Evolutionary conservation across 148 eudicot genomes (phyloP), one percentile per base, ranked within the genome.

Genomic region (Amaranthus palmeri): DNA sequence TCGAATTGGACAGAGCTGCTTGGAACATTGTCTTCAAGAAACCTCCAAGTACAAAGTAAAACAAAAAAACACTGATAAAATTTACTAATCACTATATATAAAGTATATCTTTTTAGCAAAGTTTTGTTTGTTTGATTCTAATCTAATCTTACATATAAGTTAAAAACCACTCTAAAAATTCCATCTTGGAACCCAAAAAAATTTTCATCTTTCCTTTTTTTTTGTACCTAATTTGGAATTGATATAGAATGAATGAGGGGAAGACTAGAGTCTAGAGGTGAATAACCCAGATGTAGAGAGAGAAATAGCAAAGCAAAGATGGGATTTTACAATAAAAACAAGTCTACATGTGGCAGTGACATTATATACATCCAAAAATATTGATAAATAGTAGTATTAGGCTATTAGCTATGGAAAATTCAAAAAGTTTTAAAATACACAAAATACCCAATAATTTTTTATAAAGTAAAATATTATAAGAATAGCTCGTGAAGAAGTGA

Each of bases 1-100:
- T 82, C 62, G 96, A 88, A 81, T 83, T 88, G 62, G 86, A 78
- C 80, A 86, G 83, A 53, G 78, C 70, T 73, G 84, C 73, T 82
- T 78, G 84, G 81, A 88, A 91, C 93, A 91, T 83, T 71, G 67
- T 71, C 78, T 54, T 69, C 74, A 62, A 75, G 56, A 69, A 78
- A 60, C 79, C 85, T 81, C 83, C 85, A 81, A 86, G 61, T 25
- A 25, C 67, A 44, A 75, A 61, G 57, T 63, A 76, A 87, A 76
- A 86, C 81, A 74, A 77, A 81, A 75, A 15, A 61, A 69, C 4
- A 54, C 13, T 49, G n/a, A 25, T 25, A 25, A 25, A 25, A 25
- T 25, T 25, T 0, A 25, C 36, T 25, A 25, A 25, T 25, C 36
- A 74, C 36, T 25, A 25, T 25, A 25, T 25, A 25, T 25, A 25